phyloP scores from a whole-genome alignment of 345 rosid species.

The Brassica napus region Da-Ae NC_063450.1:46489001-46489500 shows the following conservation, averaged over 20 bases:
- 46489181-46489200: neutral
- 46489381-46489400: conserved; percentile 72
- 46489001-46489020: neutral
- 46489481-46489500: conserved; percentile 31
- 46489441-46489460: conserved; percentile 53
- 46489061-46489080: too few relatives aligned
- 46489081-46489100: neutral
- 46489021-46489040: too few relatives aligned
- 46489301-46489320: conserved; percentile 67
- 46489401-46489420: conserved; percentile 49
- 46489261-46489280: conserved; percentile 38
- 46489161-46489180: conserved; percentile 38
- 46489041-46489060: too few relatives aligned
- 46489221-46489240: conserved; percentile 73
- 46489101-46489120: neutral
- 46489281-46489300: conserved; percentile 22
- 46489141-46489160: conserved; percentile 24
- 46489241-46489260: conserved; percentile 66
- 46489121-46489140: conserved; percentile 32
- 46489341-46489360: conserved; percentile 36
- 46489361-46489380: conserved; percentile 51
- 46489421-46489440: conserved; percentile 86
- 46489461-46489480: conserved; percentile 21
- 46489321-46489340: conserved; percentile 42
- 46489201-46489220: too few relatives aligned